Percentiles rank a stretch among this genome's conserved stretches.
Conservation (phyloP, 2,329 filamentous ascomycete genomes). For the Penicillium glabrum region DNA sequence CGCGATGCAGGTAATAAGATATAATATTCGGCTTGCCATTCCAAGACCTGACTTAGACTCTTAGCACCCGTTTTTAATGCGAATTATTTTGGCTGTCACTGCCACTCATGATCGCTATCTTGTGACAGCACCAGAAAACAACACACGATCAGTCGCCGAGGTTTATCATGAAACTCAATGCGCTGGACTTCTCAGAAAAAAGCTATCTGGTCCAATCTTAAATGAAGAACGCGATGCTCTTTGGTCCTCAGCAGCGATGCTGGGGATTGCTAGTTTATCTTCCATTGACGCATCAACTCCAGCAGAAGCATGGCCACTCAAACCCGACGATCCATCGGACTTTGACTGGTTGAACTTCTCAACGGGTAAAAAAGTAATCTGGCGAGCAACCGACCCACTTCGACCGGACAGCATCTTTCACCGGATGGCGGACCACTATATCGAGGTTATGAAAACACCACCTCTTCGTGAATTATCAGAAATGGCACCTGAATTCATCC, state of each 20-base stretch:
- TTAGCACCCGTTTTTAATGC: slow-evolving; percentile 53
- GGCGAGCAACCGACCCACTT: slow-evolving; percentile 49
- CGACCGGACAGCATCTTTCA: slow-evolving; percentile 49
- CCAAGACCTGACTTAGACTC: slow-evolving; percentile 7
- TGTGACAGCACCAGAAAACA: slow-evolving; percentile 6
- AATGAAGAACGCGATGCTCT: slow-evolving; percentile 18
- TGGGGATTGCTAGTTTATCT: slow-evolving; percentile 13
- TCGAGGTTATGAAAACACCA: background rate
- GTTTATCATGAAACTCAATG: slow-evolving; percentile 10
- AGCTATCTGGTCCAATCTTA: slow-evolving; percentile 10
- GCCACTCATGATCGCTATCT: slow-evolving; percentile 55
- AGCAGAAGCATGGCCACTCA: slow-evolving; percentile 57
- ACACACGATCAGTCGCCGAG: slow-evolving; percentile 6
- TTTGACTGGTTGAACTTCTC: slow-evolving; percentile 59
- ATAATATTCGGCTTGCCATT: too few relatives aligned
- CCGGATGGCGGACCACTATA: slow-evolving; percentile 25
- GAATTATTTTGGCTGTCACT: slow-evolving; percentile 54
- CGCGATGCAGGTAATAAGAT: slow-evolving; percentile 9
- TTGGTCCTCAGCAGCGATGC: slow-evolving; percentile 17
- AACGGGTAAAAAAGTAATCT: slow-evolving; percentile 56
- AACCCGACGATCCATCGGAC: slow-evolving; percentile 42
- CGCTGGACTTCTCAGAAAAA: slow-evolving; percentile 9
- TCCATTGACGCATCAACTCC: slow-evolving; percentile 26
- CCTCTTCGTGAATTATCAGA: background rate
- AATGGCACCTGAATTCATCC: slow-evolving; percentile 8